Evolutionary conservation across 176 grass and related monocot genomes (phyloP).

Genomic region (Rhynchospora pubera): DNA sequence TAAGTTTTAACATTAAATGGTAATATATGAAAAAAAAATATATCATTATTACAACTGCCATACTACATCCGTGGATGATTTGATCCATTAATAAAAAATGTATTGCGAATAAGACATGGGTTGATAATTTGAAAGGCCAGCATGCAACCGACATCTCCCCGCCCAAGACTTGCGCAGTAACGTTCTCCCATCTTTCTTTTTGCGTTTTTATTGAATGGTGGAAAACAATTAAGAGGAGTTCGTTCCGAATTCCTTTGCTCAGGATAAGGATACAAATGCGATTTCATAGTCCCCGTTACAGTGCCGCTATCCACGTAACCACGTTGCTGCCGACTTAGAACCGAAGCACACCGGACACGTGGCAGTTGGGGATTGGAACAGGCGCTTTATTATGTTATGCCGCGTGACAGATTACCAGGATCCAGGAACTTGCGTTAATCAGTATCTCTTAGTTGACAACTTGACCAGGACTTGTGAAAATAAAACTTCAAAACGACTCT

Average conservation of each 20-base stretch:
- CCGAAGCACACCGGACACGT: neutral
- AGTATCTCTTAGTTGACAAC: neutral
- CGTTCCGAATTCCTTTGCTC: neutral
- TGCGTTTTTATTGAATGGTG: neutral
- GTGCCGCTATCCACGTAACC: neutral
- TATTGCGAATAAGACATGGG: neutral
- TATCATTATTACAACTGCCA: neutral
- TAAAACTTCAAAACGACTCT: neutral
- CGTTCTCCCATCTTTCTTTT: neutral
- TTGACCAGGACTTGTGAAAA: neutral
- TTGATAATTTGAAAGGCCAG: neutral
- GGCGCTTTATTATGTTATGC: neutral
- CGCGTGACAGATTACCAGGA: neutral
- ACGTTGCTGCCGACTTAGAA: neutral
- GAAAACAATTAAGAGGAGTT: neutral
- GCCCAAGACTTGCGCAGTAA: neutral
- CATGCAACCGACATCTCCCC: constrained; percentile 21
- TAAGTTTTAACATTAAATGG: too few species aligned
- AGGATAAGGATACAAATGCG: neutral
- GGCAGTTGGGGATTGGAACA: neutral
- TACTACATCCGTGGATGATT: neutral
- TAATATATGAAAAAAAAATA: neutral
- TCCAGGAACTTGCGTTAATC: neutral
- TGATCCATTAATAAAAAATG: neutral
- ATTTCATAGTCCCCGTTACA: neutral